Evolutionary conservation across 768 basidiomycete species (phyloP), one percentile per base, ranked within the genome.

Genomic region (Leccinum subtestaceum): DNA sequence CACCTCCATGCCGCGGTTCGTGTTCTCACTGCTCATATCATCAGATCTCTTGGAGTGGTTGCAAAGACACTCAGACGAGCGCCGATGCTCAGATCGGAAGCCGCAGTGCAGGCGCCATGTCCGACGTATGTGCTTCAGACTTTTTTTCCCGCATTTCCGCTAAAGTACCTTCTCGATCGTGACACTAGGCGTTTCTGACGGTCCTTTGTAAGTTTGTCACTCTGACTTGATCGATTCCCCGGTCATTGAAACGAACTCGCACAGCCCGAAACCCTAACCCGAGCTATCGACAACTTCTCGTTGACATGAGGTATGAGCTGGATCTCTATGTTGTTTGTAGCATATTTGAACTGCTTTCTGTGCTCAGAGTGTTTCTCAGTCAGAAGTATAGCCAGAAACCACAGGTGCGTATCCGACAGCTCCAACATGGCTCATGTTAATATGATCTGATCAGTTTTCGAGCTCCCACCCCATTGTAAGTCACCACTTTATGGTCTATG

Each of bases 11-110:
- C 19, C 23, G 10, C n/a, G 23, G 10, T 45, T 2, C 15, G 38
- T 17, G 17, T 29, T 13, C 43, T 58, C 27, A 53, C 25, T 23
- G 15, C 17, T 27, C 6, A 52, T 38, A 32, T 29, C 12, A 8
- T 43, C 15, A 91, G 89, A 88, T 91, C n/a, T 87, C 86, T n/a
- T 91, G 85, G 82, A 88, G 87, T 67, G 90, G 88, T 27, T 90
- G 89, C 71, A 88, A 88, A 62, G 90, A 91, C 69, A 79, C 84
- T 15, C 88, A 91, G 70, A 91, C 88, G n/a, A 91, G 89, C 64
- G 89, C 89, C 17, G 90, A 92, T 66, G 83, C 88, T 4, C 75
- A 78, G 45, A 86, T 91, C 68, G 76, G 79, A 11, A 88, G 88
- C 4, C 72, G 79, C 31, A 87, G 83, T 8, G 86, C 86, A 5